phyloP scores from a whole-genome alignment of 139 green algal genomes.

The Choricystis sp. region DNA sequence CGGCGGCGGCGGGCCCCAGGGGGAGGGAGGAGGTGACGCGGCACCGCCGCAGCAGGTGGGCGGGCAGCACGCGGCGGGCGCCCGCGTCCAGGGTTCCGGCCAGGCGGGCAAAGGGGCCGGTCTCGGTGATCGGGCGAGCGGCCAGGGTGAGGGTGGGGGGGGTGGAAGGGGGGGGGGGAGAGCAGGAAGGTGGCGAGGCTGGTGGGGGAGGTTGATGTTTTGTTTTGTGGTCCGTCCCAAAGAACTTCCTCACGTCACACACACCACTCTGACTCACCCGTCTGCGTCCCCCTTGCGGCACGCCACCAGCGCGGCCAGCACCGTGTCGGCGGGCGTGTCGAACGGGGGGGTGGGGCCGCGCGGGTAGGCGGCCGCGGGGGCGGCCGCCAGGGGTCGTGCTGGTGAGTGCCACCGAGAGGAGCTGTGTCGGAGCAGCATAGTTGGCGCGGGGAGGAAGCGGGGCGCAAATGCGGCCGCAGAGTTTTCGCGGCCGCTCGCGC shows the following conservation, averaged over 20 bases:
- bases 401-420: too few relatives aligned
- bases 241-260: conserved; percentile 7
- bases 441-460: too few relatives aligned
- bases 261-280: conserved; percentile 6
- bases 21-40: conserved; percentile 34
- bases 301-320: too few relatives aligned
- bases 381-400: too few relatives aligned
- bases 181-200: background rate
- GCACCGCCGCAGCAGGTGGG: conserved; percentile 40
- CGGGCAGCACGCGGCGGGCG: conserved; percentile 27
- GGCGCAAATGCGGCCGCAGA: too few relatives aligned
- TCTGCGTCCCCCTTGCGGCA: too few relatives aligned
- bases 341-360: too few relatives aligned
- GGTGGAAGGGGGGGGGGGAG: background rate
- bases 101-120: conserved; percentile 9
- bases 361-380: too few relatives aligned
- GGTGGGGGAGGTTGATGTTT: background rate
- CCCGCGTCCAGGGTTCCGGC: conserved; percentile 7
- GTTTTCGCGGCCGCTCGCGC: too few relatives aligned
- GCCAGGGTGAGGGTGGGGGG: background rate
- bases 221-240: conserved; percentile 4
- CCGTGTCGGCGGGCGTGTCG: too few relatives aligned
- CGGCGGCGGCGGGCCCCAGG: conserved; percentile 5
- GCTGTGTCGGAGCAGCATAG: too few relatives aligned
- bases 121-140: conserved; percentile 3